Evolutionary conservation across 805 yeast genomes (phyloP), one percentile per base, ranked within the genome.

Genomic region (Wickerhamiella australiensis): DNA sequence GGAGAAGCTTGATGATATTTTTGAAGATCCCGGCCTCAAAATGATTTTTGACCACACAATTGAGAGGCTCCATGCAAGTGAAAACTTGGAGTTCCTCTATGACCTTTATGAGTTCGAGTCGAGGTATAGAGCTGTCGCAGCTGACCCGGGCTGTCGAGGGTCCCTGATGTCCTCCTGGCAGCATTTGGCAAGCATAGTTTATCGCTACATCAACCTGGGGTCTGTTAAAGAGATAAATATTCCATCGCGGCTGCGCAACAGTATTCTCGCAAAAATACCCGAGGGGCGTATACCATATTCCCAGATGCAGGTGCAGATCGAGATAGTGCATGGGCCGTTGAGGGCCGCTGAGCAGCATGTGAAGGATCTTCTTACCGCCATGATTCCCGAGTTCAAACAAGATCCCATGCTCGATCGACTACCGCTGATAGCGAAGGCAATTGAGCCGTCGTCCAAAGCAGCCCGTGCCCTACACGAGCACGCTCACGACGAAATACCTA

Each of bases 161-260:
- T 17, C 21, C 17, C 9, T 12, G 3, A 13, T 23, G 20, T 41
- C 44, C 12, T 15, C 23, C 2, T 37, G 43, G 49, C 42, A 46
- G 18, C 37, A 29, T 3, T 21, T 46, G 20, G 41, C 40, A n/a
- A 23, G 29, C 27, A 25, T 46, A 2, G 22, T 46, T 2, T 37
- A 27, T 22, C 26, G 41, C n/a, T 46, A 46, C 15, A 37, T 46
- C n/a, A 20, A 20, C n/a, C 11, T n/a, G 2, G 43, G 22, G 11
- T 37, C 49, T n/a, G 13, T 25, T 21, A 40, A 23, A 3, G 37
- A 36, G 25, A 18, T 46, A 23, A 46, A 46, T 18, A 37, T 46
- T 11, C 37, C 49, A 7, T 33, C 38, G 7, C 12, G 9, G 3
- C 15, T 22, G 11, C 49, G 49, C 37, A 12, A 5, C 12, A 18